Evolutionary conservation across 352 stramenopile genomes (phyloP), one percentile per base, ranked within the genome.

Genomic region (Aphanomyces euteiches): DNA sequence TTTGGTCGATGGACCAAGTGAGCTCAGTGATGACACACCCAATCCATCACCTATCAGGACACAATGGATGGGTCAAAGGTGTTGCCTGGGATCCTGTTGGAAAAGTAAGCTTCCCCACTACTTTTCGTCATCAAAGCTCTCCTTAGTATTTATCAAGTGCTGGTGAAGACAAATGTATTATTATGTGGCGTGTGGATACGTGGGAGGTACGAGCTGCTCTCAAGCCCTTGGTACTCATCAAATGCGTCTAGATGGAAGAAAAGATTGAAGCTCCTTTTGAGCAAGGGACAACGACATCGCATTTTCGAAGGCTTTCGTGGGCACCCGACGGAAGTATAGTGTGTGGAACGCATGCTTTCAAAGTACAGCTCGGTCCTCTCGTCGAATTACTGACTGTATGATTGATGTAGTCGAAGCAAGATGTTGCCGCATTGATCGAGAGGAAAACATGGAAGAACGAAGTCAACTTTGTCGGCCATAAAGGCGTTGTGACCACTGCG

Each of bases 11-110:
- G 28, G 80, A 85, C 60, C 73, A 80, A 12, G 72, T 79, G 1
- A 76, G 73, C 36, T 75, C 88, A 2, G 79, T 92, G n/a, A 89
- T 93, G 79, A 90, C 74, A 41, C 84, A 90, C 72, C 88, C 88
- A 13, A 74, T 95, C 39, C 88, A 91, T 7, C 90, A 81, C 53
- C 81, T 95, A 1, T 75, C 77, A 5, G 82, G 85, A 1, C 88
- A 95, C 74, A 93, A 87, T 50, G 85, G 88, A 12, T 95, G 88
- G 88, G 88, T 93, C 56, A 95, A 95, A 53, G 88, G 88, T 47
- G 82, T 95, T 10, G 84, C 86, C 4, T 95, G 88, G 88, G 88
- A 95, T 68, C 88, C 88, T 2, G 83, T 95, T 12, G 87, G 87
- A 38, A 95, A 95, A 73, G 84, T 89, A 61, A 10, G 53, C 17